Conservation (phyloP, 352 stramenopile genomes). For the Phytophthora quininea region DNA sequence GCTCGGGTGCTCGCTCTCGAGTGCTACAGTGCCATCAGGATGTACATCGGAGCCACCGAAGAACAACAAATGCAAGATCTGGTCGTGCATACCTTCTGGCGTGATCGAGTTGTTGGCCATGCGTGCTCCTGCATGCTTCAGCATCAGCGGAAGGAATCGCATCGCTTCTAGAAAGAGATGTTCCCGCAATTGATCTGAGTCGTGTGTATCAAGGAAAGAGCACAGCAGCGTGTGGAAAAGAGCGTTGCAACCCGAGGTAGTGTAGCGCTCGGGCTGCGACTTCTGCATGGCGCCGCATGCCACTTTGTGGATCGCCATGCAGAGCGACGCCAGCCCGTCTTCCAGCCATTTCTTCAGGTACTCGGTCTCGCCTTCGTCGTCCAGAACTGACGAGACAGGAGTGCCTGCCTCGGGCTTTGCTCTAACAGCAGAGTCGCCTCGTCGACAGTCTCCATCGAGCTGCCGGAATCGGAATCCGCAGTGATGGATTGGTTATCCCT, state of each 20-base stretch:
- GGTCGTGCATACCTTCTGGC: constrained; percentile 31
- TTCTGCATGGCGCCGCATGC: constrained; percentile 85
- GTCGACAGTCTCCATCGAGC: constrained; percentile 23
- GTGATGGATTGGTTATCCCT: constrained; percentile 9
- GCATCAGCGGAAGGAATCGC: constrained; percentile 77
- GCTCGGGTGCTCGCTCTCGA: constrained; percentile 78
- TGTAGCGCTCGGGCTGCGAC: constrained; percentile 81
- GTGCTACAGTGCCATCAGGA: constrained; percentile 62
- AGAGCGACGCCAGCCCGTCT: constrained; percentile 74
- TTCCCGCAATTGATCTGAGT: constrained; percentile 69
- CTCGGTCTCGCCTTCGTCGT: constrained; percentile 23
- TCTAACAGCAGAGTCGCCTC: constrained; percentile 34
- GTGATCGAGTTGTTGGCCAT: constrained; percentile 29
- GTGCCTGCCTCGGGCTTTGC: constrained; percentile 28
- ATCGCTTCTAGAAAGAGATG: constrained; percentile 74
- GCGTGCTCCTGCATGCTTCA: constrained; percentile 52
- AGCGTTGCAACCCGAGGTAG: constrained; percentile 72
- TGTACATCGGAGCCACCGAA: constrained; percentile 80
- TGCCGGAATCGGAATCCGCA: constrained; percentile 2
- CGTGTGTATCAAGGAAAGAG: constrained; percentile 65
- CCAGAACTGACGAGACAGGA: constrained; percentile 11
- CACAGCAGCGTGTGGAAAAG: constrained; percentile 84
- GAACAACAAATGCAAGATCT: constrained; percentile 70
- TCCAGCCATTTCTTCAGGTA: constrained; percentile 64
- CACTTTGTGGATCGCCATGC: constrained; percentile 87